Evolutionary conservation across 257 asterid genomes (phyloP), one percentile per base, ranked within the genome.

Genomic region (Linaria vulgaris): DNA sequence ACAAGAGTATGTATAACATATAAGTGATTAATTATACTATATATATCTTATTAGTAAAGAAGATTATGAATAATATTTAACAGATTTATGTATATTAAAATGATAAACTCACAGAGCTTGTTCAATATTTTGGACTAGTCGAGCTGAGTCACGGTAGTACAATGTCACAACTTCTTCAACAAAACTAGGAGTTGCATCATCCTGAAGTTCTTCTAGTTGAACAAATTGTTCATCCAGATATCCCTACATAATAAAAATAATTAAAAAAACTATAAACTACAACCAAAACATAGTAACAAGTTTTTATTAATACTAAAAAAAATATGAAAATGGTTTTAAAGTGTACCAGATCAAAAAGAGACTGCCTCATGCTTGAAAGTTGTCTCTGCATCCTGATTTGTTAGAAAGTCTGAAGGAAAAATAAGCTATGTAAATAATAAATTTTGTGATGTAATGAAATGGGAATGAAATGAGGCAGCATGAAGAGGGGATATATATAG

Each of bases 111-210:
- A 89, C 97, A 86, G 19, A 66, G 88, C 81, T 65, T 78, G 91
- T 0, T 86, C 95, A 13, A 89, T 74, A 53, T 45, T 76, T 24
- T 76, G 88, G 45, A 89, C 67, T 12, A 75, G 59, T 22, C 90
- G 72, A 58, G 76, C 83, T 0, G 94, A 86, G 46, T 89, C 95
- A 2, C 82, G 59, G 49, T 73, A 89, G 72, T 82, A 84, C 77
- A 69, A 70, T 56, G 94, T 84, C 19, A 86, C 95, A 56, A 86
- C 85, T 76, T 86, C 95, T 77, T 89, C 97, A 0, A 83, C 95
- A 25, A 89, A 86, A 64, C 81, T 79, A 8, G 97, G 97, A 68
- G 75, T 86, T 31, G 76, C 83, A 69, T 78, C 95, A 57, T 89
- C 97, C 27, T 84, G 91, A 51, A 89, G 80, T 60, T 84, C 95